Conservation (phyloP, 2,329 filamentous ascomycete species). For the Macrophomina pseudophaseolina region DNA sequence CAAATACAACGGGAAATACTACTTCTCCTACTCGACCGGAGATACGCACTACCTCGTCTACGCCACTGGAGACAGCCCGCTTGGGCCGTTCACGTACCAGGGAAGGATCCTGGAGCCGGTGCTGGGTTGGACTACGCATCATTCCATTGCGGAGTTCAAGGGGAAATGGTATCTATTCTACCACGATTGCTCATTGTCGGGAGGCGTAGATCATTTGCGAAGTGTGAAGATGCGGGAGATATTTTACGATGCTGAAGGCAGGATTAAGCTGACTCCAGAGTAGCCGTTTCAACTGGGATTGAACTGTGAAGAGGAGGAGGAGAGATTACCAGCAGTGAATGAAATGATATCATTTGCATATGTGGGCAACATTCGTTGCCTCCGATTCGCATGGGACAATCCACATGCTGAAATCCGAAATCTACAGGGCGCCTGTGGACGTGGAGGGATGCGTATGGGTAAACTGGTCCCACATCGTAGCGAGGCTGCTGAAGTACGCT, state of each 20-base stretch:
- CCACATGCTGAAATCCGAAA: no score
- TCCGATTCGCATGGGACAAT: no score
- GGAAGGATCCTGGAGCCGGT: slow-evolving; percentile 77
- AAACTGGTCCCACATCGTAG: no score
- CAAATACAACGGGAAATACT: slow-evolving; percentile 71
- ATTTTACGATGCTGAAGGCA: slow-evolving; percentile 70
- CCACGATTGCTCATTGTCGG: slow-evolving; percentile 73
- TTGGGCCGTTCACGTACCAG: slow-evolving; percentile 74
- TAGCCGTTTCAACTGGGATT: no score
- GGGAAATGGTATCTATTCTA: slow-evolving; percentile 77
- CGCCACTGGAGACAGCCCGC: slow-evolving; percentile 66
- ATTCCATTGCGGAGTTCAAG: slow-evolving; percentile 76
- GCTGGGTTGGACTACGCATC: slow-evolving; percentile 81
- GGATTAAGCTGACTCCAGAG: slow-evolving; percentile 54
- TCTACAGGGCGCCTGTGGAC: no score
- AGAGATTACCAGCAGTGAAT: no score
- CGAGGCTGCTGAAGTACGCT: no score
- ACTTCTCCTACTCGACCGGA: slow-evolving; percentile 79
- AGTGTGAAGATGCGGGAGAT: slow-evolving; percentile 78
- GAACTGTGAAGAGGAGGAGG: no score
- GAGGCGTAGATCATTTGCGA: slow-evolving; percentile 72
- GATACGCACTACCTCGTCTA: slow-evolving; percentile 78
- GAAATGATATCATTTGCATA: no score
- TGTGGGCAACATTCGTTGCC: no score
- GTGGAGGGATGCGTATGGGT: no score